Evolutionary conservation across 148 eudicot species (phyloP).

Genomic region (Pharnaceum exiguum): DNA sequence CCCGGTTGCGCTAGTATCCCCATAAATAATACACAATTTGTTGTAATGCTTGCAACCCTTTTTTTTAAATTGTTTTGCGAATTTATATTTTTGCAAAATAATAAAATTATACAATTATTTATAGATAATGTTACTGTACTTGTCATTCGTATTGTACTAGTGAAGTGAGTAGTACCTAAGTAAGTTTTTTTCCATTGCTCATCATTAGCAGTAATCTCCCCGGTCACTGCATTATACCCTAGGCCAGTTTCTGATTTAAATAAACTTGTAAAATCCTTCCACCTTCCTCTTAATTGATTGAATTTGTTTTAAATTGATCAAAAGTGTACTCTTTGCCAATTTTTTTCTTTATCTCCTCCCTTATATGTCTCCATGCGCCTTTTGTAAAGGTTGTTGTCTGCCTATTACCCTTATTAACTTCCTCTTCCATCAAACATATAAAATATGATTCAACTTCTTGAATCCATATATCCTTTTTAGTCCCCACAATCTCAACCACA

Average conservation of each 20-base stretch:
- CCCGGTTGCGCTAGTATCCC: background rate
- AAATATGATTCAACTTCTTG: background rate
- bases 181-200: background rate
- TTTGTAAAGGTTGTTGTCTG: background rate
- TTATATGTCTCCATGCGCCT: background rate
- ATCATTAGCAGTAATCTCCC: background rate
- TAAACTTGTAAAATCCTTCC: background rate
- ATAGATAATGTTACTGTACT: too few species aligned
- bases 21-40: background rate
- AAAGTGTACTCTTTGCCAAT: background rate
- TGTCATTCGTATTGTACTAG: too few species aligned
- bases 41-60: constrained; percentile 2
- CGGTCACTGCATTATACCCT: background rate
- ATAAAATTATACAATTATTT: background rate
- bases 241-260: background rate
- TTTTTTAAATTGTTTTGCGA: background rate
- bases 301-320: constrained; percentile 5
- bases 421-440: constrained; percentile 1
- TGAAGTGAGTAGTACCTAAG: background rate
- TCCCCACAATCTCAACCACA: background rate
- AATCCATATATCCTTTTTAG: background rate
- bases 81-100: background rate
- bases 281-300: background rate
- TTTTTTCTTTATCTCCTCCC: background rate
- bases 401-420: constrained; percentile 6